Percentiles rank a stretch among this genome's conserved stretches.
Evolutionary conservation across 129 eudicot species (phyloP).

Genomic region (Tagetes erecta): DNA sequence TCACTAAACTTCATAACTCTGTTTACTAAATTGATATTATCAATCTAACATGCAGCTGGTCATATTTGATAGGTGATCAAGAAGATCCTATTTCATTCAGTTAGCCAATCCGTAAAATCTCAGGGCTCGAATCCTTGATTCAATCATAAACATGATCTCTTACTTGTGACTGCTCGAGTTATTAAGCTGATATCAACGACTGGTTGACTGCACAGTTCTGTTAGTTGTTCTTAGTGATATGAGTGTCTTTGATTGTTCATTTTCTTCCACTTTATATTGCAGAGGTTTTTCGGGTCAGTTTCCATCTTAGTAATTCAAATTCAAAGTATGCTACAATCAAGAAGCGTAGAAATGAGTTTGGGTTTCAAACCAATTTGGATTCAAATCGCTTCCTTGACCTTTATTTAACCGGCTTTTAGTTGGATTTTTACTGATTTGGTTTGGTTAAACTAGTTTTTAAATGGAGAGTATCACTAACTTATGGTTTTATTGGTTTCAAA

Average conservation of each 20-base stretch:
- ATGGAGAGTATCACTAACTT: too few relatives aligned
- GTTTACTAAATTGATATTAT: background rate
- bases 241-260: background rate
- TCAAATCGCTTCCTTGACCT: too few relatives aligned
- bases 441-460: too few relatives aligned
- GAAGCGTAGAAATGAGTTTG: too few relatives aligned
- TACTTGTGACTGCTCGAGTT: constrained; percentile 23
- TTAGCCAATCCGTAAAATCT: constrained; percentile 55
- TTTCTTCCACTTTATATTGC: too few relatives aligned
- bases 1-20: background rate
- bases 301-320: too few relatives aligned
- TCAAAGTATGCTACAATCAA: too few relatives aligned
- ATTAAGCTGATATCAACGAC: background rate
- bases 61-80: constrained; percentile 64
- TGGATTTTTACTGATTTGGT: too few relatives aligned
- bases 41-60: background rate
- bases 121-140: constrained; percentile 92
- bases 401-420: too few relatives aligned
- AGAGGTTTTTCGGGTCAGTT: too few relatives aligned
- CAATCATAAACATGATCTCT: constrained; percentile 49
- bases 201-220: constrained; percentile 24
- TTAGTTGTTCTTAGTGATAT: constrained; percentile 22
- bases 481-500: too few relatives aligned
- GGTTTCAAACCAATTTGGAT: too few relatives aligned
- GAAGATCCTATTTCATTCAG: constrained; percentile 87